A percentile compares a stretch with the other conserved stretches of the same genome.
Evolutionary conservation across 352 stramenopile genomes (phyloP).

Genomic region (Globisporangium heterothallicum): DNA sequence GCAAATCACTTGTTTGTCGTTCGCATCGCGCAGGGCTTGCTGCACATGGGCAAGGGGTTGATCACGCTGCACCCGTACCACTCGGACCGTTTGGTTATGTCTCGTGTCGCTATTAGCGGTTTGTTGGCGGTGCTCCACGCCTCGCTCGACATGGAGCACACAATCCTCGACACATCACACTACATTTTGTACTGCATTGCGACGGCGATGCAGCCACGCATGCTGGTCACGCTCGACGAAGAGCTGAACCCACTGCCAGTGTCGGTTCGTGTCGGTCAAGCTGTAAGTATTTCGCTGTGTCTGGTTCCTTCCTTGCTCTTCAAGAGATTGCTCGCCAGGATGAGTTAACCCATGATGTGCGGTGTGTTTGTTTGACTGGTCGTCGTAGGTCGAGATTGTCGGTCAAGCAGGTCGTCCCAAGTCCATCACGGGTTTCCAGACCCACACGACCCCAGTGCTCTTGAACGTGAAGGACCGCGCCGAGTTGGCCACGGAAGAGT

Average conservation of each 20-base stretch:
- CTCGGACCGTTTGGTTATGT: conserved; percentile 92
- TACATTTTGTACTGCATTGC: conserved; percentile 98
- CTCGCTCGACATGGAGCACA: conserved; percentile 97
- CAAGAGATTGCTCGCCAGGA: no score
- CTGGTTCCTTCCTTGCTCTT: no score
- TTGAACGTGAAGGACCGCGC: conserved; percentile 97
- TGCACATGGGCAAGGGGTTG: conserved; percentile 99
- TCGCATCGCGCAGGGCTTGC: conserved; percentile 97
- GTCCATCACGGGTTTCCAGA: conserved; percentile 99
- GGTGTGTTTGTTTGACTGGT: neutral
- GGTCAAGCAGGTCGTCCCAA: conserved; percentile 98
- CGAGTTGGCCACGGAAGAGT: conserved; percentile 98
- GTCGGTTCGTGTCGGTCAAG: conserved; percentile 98
- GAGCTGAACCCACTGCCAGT: conserved; percentile 94
- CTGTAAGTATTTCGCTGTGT: conserved; percentile 48
- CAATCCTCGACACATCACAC: conserved; percentile 97
- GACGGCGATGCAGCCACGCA: conserved; percentile 97
- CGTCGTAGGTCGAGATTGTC: conserved; percentile 94
- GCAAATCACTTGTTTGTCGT: conserved; percentile 97
- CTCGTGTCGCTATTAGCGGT: conserved; percentile 89
- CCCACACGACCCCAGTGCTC: conserved; percentile 98
- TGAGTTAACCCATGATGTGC: no score
- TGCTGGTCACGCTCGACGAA: conserved; percentile 98
- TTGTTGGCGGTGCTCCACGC: conserved; percentile 95
- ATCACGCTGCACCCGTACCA: conserved; percentile 98